Percentiles rank a stretch among this genome's conserved stretches.
These are phyloP conservation scores for Juglanconis juglandina DNA, from an alignment of 2,329 filamentous ascomycete species.

Conservation along the genomic window DNA sequence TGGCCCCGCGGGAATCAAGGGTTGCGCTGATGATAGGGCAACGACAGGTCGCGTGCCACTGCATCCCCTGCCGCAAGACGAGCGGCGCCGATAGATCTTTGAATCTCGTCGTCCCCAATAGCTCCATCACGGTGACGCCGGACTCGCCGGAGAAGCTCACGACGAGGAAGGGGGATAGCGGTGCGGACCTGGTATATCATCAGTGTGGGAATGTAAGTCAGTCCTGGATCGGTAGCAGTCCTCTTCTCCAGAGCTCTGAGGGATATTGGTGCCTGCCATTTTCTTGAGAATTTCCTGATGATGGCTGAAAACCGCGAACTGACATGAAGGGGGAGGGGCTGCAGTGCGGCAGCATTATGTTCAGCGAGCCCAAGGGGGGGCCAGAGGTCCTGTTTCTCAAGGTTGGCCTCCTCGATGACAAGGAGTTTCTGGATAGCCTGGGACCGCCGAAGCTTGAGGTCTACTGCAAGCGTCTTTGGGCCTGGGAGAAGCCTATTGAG, in stretches of 20 bases:
- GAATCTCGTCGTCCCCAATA: slow-evolving; percentile 5
- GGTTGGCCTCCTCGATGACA: slow-evolving; percentile 11
- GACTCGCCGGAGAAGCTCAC: slow-evolving; percentile 4
- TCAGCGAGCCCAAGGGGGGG: neutral
- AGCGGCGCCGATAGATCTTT: slow-evolving; percentile 8
- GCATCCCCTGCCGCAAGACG: slow-evolving; percentile 12
- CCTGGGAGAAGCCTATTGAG: slow-evolving; percentile 9
- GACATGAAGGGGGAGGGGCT: neutral
- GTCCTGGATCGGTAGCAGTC: neutral
- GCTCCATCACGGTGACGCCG: slow-evolving; percentile 1
- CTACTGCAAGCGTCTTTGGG: slow-evolving; percentile 4
- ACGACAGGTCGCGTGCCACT: slow-evolving; percentile 6
- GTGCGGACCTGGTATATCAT: slow-evolving; percentile 6
- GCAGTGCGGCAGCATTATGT: slow-evolving; percentile 12
- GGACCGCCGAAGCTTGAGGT: slow-evolving; percentile 4
- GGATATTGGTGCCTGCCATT: neutral
- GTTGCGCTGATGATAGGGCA: neutral
- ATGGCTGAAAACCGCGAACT: neutral
- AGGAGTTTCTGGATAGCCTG: neutral
- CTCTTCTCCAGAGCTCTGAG: too few species aligned
- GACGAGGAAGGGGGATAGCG: slow-evolving; percentile 9
- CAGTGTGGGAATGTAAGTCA: slow-evolving; percentile 3
- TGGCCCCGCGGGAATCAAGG: neutral
- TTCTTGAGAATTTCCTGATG: neutral
- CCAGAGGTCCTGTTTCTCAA: neutral